Base-by-base conservation (phyloP, 2,329 filamentous ascomycete genomes). In the Paecilomyces sp. region DNA sequence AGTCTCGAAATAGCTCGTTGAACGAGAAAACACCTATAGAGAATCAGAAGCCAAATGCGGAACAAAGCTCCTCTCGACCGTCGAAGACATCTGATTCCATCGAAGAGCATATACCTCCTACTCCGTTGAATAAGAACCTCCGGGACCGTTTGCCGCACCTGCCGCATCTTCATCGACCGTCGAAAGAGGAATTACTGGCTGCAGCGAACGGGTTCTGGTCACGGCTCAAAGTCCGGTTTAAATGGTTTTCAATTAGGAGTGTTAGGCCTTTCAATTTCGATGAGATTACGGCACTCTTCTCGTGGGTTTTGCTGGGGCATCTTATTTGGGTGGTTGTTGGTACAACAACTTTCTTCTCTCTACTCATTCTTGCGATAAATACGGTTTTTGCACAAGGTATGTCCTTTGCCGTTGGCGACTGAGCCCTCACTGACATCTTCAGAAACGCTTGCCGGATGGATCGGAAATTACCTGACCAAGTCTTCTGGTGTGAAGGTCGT, bases 161-260 rank as follows among this genome's bases (percentile, higher is more conserved):
- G 73, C 85, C 88, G n/a, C 91, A 86, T 63, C 73, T 87, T 41
- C 84, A 97, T 77, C 84, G 92, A 22, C 93, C 94, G 4, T 93
- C 88, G 7, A 97, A 96, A 71, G 92, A 97, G 72, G 94, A 99
- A 74, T 82, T 99, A 30, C 81, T 99, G 36, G 89, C 90, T 22
- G 93, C 94, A 3, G 92, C 94, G 36, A 97, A 87, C 24, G 92
- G 92, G 1, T 97, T 97, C 73, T 94, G 91, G 87, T 88, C 95
- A 63, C 85, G 94, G 55, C 76, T 97, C 53, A 91, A 89, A 70
- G 90, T 97, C 25, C 88, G 92, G 50, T 95, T 97, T 79, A 99
- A 99, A 76, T 99, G 94, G 94, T 88, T 94, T 68, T 95, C 94
- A 2, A 99, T 99, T 68, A 83, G 92, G 70, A 96, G 92, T 72